These are phyloP conservation scores for Benincasa hispida DNA, from an alignment of 306 rosid genomes.

Conservation along the genomic window DNA sequence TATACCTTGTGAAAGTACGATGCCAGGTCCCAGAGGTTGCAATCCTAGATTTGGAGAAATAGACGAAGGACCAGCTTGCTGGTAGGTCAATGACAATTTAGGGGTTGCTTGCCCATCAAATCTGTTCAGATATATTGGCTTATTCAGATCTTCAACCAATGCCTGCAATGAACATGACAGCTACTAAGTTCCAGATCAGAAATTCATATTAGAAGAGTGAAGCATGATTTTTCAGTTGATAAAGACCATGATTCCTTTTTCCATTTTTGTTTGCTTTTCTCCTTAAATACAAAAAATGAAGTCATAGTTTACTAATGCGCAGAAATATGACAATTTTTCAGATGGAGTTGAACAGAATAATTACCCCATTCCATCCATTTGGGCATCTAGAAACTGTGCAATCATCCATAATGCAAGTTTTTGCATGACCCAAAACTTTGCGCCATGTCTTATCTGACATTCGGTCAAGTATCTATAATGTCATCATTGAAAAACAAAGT, in stretches of 20 bases:
- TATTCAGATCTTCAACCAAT: not conserved
- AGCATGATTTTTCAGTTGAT: not conserved
- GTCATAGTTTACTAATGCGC: not conserved
- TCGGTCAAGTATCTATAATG: conserved; percentile 30
- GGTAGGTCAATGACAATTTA: conserved; percentile 8
- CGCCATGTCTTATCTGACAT: conserved; percentile 28
- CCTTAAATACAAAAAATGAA: not conserved
- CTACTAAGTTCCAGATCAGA: not conserved
- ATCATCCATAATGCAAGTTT: conserved; percentile 24
- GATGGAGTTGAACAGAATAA: not conserved
- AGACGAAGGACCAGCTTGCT: not conserved
- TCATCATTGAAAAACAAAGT: not conserved
- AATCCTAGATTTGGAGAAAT: conserved; percentile 11
- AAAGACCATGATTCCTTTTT: not conserved
- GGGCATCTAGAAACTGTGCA: not conserved
- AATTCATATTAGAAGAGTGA: not conserved
- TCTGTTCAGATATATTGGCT: not conserved
- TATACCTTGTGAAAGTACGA: conserved; percentile 24
- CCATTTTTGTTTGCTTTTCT: not conserved
- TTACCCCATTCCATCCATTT: not conserved
- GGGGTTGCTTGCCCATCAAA: not conserved
- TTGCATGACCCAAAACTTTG: conserved; percentile 38
- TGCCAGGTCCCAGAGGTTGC: conserved; percentile 3
- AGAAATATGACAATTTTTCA: not conserved
- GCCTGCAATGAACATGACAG: not conserved